Conservation (phyloP, 2,329 filamentous ascomycete species). For the Colletotrichum zoysiae region DNA sequence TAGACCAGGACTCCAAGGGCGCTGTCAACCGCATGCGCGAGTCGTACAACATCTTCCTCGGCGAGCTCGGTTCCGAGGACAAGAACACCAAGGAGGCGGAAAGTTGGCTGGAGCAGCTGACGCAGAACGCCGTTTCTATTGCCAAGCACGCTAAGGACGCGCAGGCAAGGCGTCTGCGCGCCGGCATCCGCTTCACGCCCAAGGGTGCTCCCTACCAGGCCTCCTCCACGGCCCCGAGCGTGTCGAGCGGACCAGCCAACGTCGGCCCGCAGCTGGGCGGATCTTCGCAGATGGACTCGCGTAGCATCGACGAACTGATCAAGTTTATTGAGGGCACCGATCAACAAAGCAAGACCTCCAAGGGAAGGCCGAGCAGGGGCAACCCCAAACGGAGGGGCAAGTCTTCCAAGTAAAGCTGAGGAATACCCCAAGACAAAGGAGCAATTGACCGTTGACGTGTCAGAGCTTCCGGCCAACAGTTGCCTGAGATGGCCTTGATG, state of each 20-base stretch:
- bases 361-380: slow-evolving; percentile 66
- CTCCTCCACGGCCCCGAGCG: slow-evolving; percentile 46
- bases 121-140: slow-evolving; percentile 93
- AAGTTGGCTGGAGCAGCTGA: slow-evolving; percentile 95
- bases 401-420: slow-evolving; percentile 33
- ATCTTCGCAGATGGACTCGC: slow-evolving; percentile 70
- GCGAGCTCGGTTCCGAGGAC: slow-evolving; percentile 87
- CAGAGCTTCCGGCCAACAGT: background rate
- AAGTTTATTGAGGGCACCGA: slow-evolving; percentile 90
- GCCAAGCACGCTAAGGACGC: slow-evolving; percentile 93
- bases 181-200: slow-evolving; percentile 76
- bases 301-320: slow-evolving; percentile 92
- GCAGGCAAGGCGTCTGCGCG: slow-evolving; percentile 78
- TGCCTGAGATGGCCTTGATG: background rate
- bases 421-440: background rate
- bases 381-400: slow-evolving; percentile 68
- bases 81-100: slow-evolving; percentile 99
- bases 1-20: slow-evolving; percentile 95
- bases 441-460: background rate
- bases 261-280: slow-evolving; percentile 40
- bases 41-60: slow-evolving; percentile 94
- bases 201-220: slow-evolving; percentile 71
- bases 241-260: slow-evolving; percentile 42
- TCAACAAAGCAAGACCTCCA: slow-evolving; percentile 62
- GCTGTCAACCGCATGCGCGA: slow-evolving; percentile 95